Evolutionary conservation across 441 rosid genomes (phyloP).

Genomic region (Bruguiera hainesii): DNA sequence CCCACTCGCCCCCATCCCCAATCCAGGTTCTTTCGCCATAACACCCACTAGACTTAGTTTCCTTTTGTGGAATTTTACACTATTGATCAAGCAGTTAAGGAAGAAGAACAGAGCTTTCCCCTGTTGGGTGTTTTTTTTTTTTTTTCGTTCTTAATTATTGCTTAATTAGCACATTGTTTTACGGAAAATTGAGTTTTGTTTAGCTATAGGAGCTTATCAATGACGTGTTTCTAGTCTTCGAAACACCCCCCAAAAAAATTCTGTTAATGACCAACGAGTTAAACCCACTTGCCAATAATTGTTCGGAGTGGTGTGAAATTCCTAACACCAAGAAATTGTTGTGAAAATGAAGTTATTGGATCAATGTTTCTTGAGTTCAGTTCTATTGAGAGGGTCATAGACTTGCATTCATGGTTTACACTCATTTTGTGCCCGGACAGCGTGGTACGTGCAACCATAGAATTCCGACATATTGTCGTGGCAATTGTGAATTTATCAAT

Average conservation of each 20-base stretch:
- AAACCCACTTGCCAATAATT: no score
- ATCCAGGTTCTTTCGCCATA: slow-evolving; percentile 18
- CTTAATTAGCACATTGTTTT: background rate
- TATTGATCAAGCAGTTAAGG: background rate
- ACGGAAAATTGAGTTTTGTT: background rate
- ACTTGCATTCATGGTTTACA: background rate
- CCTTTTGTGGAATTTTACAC: background rate
- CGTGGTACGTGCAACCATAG: no score
- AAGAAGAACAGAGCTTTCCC: background rate
- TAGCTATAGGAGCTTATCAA: background rate
- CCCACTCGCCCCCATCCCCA: slow-evolving; percentile 24
- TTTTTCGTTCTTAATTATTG: background rate
- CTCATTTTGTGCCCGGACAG: background rate
- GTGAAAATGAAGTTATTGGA: background rate
- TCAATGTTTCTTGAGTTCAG: background rate
- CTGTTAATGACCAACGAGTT: no score
- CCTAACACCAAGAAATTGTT: no score
- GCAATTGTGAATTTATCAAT: slow-evolving; percentile 9
- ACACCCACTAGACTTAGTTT: no score
- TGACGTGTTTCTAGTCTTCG: background rate
- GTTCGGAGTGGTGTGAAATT: no score
- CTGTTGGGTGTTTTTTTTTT: background rate
- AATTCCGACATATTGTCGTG: background rate
- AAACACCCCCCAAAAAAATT: no score
- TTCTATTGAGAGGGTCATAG: no score